phyloP scores from a whole-genome alignment of 2,329 filamentous ascomycete species.

The Talaromyces sp. region DNA sequence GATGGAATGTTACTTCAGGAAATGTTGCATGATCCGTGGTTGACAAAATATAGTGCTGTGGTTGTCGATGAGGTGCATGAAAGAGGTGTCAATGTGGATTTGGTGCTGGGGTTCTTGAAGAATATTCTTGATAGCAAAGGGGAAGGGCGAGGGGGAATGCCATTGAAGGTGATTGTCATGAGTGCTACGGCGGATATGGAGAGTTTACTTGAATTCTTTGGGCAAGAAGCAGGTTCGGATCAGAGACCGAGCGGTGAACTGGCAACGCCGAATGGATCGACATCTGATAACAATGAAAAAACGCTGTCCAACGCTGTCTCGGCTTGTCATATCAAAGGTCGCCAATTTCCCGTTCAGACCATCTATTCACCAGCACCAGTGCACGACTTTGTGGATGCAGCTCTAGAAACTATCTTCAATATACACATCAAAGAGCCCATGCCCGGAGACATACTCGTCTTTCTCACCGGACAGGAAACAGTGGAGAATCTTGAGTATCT shows the following conservation, averaged over 20 bases:
- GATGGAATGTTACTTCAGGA: constrained; percentile 97
- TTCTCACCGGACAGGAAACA: constrained; percentile 87
- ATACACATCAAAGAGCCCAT: constrained; percentile 83
- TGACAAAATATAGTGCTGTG: constrained; percentile 82
- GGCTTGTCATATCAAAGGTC: constrained; percentile 72
- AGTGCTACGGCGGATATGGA: constrained; percentile 92
- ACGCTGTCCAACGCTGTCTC: constrained; percentile 39
- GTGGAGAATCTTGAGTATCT: constrained; percentile 78
- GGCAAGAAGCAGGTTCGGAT: constrained; percentile 26
- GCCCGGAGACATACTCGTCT: constrained; percentile 91
- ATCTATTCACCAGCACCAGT: constrained; percentile 71
- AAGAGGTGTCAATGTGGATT: constrained; percentile 87
- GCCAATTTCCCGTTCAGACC: constrained; percentile 79
- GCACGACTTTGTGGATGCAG: constrained; percentile 74
- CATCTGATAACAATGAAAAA: constrained; percentile 14
- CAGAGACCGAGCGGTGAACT: not conserved
- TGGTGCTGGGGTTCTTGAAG: constrained; percentile 83
- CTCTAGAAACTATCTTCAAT: constrained; percentile 77
- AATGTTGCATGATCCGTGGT: constrained; percentile 76
- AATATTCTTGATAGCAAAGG: constrained; percentile 62
- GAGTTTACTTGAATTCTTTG: constrained; percentile 72
- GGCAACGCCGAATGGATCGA: constrained; percentile 4
- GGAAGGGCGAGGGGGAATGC: constrained; percentile 64
- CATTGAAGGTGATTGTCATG: constrained; percentile 91
- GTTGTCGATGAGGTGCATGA: constrained; percentile 98